phyloP scores from a whole-genome alignment of 129 eudicot genomes.

The Flaveria linearis region DNA sequence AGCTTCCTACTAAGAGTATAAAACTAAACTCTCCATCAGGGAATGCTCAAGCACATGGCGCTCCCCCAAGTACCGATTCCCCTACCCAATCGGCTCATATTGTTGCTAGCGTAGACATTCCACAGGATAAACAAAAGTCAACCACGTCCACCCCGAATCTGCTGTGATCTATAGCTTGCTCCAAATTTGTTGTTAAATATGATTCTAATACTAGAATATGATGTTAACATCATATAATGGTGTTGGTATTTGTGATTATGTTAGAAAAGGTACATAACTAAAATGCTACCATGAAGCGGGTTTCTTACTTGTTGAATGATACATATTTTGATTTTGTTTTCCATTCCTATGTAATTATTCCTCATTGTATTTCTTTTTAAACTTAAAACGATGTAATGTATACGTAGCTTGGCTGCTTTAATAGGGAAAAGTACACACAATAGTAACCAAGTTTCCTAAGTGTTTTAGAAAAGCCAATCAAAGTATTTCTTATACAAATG shows the following conservation, averaged over 20 bases:
- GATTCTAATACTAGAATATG: conserved; percentile 30
- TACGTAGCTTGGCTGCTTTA: too few relatives aligned
- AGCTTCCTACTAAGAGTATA: conserved; percentile 36
- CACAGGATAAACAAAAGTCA: conserved; percentile 35
- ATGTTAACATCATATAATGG: conserved; percentile 36
- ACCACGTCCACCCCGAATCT: conserved; percentile 23
- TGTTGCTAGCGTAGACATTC: conserved; percentile 52
- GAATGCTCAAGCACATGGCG: conserved; percentile 31
- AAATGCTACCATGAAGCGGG: conserved; percentile 1
- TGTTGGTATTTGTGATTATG: conserved; percentile 33
- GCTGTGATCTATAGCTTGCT: conserved; percentile 25
- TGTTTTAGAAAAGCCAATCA: too few relatives aligned
- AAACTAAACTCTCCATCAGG: conserved; percentile 38
- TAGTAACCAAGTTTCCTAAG: too few relatives aligned
- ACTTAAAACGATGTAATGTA: too few relatives aligned
- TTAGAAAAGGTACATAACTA: conserved; percentile 29
- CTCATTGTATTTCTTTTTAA: neutral
- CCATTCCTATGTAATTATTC: neutral
- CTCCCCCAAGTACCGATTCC: conserved; percentile 17
- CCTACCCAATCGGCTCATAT: conserved; percentile 40
- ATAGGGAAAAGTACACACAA: too few relatives aligned
- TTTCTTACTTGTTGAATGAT: conserved; percentile 18
- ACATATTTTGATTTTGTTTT: conserved; percentile 18
- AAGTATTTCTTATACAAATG: too few relatives aligned
- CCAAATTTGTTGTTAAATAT: conserved; percentile 26